Evolutionary conservation across 495 filamentous ascomycete genomes (phyloP).

Genomic region (Chaetomium cochliodes): DNA sequence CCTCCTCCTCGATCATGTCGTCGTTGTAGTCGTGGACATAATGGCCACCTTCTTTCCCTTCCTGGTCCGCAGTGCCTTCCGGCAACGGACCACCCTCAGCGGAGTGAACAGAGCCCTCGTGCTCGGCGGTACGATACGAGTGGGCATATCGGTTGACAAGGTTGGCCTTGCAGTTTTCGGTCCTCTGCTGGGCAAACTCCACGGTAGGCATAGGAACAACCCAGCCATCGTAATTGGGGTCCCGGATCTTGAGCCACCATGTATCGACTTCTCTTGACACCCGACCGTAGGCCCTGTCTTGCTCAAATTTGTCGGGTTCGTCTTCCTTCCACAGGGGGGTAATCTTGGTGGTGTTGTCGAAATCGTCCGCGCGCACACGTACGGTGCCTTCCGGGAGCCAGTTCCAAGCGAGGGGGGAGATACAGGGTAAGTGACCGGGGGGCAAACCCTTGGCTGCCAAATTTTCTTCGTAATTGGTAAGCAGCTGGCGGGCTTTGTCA

Average conservation of each 20-base stretch:
- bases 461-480: slow-evolving; percentile 41
- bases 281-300: slow-evolving; percentile 52
- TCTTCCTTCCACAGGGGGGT: slow-evolving; percentile 45
- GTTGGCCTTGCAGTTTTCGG: slow-evolving; percentile 49
- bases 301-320: slow-evolving; percentile 49
- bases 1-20: slow-evolving; percentile 61
- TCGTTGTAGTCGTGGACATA: slow-evolving; percentile 49
- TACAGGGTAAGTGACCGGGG: slow-evolving; percentile 39
- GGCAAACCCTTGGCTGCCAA: slow-evolving; percentile 29
- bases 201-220: slow-evolving; percentile 51
- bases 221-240: slow-evolving; percentile 55
- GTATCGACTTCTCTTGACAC: slow-evolving; percentile 57
- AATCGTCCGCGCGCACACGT: slow-evolving; percentile 34
- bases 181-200: slow-evolving; percentile 50
- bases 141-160: slow-evolving; percentile 49
- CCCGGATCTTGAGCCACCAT: slow-evolving; percentile 56
- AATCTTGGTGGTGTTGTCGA: slow-evolving; percentile 35
- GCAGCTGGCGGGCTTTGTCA: slow-evolving; percentile 41
- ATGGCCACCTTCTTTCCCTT: slow-evolving; percentile 43
- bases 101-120: slow-evolving; percentile 56
- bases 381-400: slow-evolving; percentile 40
- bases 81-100: slow-evolving; percentile 35
- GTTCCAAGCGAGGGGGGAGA: slow-evolving; percentile 43
- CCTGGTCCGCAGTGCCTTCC: slow-evolving; percentile 53
- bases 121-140: slow-evolving; percentile 60